These are phyloP conservation scores for Nakazawaea pomicola DNA, from an alignment of 805 yeast species.

Conservation along the genomic window DNA sequence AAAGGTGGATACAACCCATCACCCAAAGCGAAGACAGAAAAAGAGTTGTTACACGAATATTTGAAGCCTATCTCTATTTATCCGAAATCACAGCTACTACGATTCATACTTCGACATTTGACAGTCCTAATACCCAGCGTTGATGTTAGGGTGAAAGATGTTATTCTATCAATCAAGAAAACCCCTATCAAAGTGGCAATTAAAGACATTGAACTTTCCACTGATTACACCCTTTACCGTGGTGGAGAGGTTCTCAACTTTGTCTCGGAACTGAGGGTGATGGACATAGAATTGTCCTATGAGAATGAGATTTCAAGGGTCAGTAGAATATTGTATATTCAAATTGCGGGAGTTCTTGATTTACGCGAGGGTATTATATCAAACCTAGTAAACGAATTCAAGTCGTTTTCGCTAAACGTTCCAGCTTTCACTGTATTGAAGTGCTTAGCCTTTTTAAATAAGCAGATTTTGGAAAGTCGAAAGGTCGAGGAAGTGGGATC, in stretches of 20 bases:
- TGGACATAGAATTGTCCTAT: constrained; percentile 7
- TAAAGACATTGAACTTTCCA: constrained; percentile 6
- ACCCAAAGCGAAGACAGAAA: not conserved
- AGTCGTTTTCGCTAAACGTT: constrained; percentile 13
- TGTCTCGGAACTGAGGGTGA: constrained; percentile 7
- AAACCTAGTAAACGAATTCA: constrained; percentile 12
- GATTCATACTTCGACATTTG: constrained; percentile 14
- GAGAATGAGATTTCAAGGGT: constrained; percentile 12
- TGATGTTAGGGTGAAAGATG: constrained; percentile 16
- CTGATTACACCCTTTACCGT: constrained; percentile 7
- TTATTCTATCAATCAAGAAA: constrained; percentile 8
- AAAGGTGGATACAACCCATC: constrained; percentile 2
- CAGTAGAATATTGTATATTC: not conserved
- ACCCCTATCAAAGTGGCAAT: not conserved
- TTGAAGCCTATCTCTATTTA: constrained; percentile 16
- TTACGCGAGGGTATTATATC: constrained; percentile 17
- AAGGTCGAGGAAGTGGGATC: too few species aligned
- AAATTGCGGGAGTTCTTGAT: constrained; percentile 16
- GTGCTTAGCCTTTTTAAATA: not conserved
- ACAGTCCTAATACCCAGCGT: constrained; percentile 19
- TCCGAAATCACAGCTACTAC: constrained; percentile 14
- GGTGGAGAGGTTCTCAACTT: constrained; percentile 1
- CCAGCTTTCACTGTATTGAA: constrained; percentile 17
- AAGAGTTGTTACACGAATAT: constrained; percentile 1
- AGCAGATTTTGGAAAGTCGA: not conserved